phyloP scores from a whole-genome alignment of 2,329 filamentous ascomycete genomes.

The Scedosporium apiospermum region DNA sequence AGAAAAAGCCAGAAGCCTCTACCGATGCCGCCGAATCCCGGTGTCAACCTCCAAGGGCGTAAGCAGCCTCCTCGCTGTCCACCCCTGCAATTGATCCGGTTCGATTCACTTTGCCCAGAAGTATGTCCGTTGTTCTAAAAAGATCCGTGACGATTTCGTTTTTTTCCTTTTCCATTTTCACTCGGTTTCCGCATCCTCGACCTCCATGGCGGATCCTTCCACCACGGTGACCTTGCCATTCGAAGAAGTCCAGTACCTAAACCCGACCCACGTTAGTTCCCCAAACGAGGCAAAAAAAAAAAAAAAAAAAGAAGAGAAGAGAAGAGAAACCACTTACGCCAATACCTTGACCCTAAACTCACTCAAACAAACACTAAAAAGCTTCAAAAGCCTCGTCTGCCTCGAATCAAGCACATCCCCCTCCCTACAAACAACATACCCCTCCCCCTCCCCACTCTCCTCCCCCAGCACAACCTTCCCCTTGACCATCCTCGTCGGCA shows the following conservation, averaged over 20 bases:
- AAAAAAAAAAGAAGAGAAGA: neutral
- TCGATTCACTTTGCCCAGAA: neutral
- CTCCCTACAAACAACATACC: slow-evolving; percentile 75
- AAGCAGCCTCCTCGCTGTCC: neutral
- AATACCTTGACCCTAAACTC: slow-evolving; percentile 79
- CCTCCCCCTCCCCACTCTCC: slow-evolving; percentile 41
- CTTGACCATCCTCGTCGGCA: slow-evolving; percentile 82
- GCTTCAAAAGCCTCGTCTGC: slow-evolving; percentile 87
- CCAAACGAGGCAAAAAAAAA: neutral
- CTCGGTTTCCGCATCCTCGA: slow-evolving; percentile 10
- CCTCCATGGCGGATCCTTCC: slow-evolving; percentile 22
- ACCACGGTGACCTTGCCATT: slow-evolving; percentile 49
- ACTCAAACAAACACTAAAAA: slow-evolving; percentile 82
- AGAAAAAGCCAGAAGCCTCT: neutral
- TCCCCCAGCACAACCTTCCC: slow-evolving; percentile 70
- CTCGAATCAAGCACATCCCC: slow-evolving; percentile 80
- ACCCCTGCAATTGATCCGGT: neutral
- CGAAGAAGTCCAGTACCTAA: slow-evolving; percentile 53
- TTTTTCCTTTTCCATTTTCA: neutral
- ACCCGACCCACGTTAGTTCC: slow-evolving; percentile 10
- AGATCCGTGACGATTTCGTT: no score
- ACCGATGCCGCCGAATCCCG: neutral
- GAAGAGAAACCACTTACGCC: slow-evolving; percentile 47
- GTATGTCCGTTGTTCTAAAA: neutral
- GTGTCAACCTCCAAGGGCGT: neutral